Base-by-base conservation (phyloP, 345 rosid species). In the Turritis glabra region DNA sequence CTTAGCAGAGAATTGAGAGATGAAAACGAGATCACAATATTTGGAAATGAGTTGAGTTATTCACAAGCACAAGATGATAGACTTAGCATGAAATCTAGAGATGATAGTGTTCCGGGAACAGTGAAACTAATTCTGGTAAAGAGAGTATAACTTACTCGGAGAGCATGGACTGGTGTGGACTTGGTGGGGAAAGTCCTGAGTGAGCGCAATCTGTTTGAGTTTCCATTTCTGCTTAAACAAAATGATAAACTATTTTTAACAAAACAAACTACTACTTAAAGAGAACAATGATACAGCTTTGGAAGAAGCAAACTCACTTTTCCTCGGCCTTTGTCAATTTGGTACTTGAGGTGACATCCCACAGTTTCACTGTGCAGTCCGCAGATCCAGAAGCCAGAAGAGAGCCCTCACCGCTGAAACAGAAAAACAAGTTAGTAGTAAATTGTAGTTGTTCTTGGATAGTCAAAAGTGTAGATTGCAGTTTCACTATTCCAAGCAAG, bases 301-400 rank as follows among this genome's bases (percentile, higher is more conserved):
- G 37, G 22, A 19, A 21, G 5, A 19, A 21, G 51, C 5, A 25
- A 84, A 73, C 94, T 77, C 79, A 85, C 88, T 78, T 89, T 66
- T 90, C 99, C 78, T 92, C 98, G 15, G 82, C 79, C 80, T 77
- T 85, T 9, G 88, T 80, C 41, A 56, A 55, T 76, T 90, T 95
- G 18, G 91, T 74, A 73, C 96, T 90, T 41, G 86, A 67, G 69
- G 83, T 87, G 61, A 90, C 94, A 57, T 92, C 98, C 99, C 98
- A 92, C 44, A 95, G 80, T 82, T 90, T 95, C 43, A 92, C 88
- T 13, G 90, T 92, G 86, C 88, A 88, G 84, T 92, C 98, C 7
- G 98, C 99, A 52, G 99, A 92, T 71, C 99, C 98, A 54, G 99
- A 92, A 46, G 97, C 98, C 17, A 95, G 91, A 76, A 96, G 91